Percentiles rank a stretch among this genome's conserved stretches.
Evolutionary conservation across 2,329 filamentous ascomycete species (phyloP).

Genomic region (Colletotrichum sp.): DNA sequence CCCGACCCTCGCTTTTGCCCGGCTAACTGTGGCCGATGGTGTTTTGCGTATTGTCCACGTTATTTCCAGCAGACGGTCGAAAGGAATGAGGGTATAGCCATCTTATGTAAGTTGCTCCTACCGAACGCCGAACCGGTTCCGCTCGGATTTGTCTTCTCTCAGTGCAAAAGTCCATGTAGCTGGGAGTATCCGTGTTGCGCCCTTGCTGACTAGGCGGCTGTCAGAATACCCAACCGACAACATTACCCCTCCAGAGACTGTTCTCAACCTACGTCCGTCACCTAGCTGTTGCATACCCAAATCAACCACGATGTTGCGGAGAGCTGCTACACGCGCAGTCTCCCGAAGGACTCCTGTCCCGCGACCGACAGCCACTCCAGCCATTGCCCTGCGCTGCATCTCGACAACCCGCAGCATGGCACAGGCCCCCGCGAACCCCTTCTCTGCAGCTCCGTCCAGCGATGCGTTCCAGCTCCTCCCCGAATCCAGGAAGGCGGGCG

Average conservation of each 20-base stretch:
- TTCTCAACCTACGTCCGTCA: neutral
- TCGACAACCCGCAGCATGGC: constrained; percentile 37
- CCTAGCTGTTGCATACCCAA: neutral
- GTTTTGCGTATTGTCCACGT: neutral
- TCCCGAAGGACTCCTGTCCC: constrained; percentile 30
- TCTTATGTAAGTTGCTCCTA: neutral
- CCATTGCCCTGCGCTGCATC: constrained; percentile 32
- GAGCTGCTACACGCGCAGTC: constrained; percentile 32
- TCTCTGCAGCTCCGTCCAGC: constrained; percentile 47
- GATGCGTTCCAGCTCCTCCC: constrained; percentile 88
- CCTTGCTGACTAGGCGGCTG: neutral
- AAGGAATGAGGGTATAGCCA: neutral
- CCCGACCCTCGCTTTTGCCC: neutral
- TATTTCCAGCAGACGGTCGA: neutral
- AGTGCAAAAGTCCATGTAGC: neutral
- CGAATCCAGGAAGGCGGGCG: constrained; percentile 77
- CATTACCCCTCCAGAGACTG: neutral
- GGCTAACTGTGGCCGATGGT: neutral
- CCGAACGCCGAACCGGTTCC: neutral
- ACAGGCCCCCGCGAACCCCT: constrained; percentile 12
- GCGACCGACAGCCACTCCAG: constrained; percentile 19
- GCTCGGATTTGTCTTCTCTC: neutral
- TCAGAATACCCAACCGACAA: neutral
- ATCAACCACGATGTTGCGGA: constrained; percentile 35
- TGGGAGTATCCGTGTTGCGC: neutral